Percentiles rank a stretch among this genome's conserved stretches.
phyloP scores from a whole-genome alignment of 257 asterid genomes.

The Verbena officinalis region DNA sequence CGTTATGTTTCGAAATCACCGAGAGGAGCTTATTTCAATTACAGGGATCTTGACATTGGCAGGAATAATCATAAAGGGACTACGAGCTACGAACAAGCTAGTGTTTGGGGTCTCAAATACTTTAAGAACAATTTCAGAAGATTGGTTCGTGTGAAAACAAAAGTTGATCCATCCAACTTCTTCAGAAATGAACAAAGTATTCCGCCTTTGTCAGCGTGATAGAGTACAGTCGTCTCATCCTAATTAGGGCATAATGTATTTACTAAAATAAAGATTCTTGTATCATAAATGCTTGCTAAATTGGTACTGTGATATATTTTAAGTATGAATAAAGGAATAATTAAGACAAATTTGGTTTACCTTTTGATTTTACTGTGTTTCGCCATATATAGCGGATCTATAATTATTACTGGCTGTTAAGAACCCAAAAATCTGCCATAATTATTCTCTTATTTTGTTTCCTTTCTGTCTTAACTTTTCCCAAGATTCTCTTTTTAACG shows the following conservation, averaged over 20 bases:
- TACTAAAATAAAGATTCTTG: neutral
- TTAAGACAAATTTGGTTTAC: no score
- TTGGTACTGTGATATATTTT: no score
- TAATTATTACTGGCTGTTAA: no score
- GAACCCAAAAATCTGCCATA: no score
- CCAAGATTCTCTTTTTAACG: no score
- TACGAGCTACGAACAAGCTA: conserved; percentile 18
- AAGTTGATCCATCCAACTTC: conserved; percentile 31
- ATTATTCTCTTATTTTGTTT: no score
- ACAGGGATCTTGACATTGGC: conserved; percentile 47
- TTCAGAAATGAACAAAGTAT: conserved; percentile 36
- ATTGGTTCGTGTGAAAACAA: conserved; percentile 25
- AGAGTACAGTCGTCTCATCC: neutral
- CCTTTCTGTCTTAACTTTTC: no score
- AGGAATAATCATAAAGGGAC: conserved; percentile 15
- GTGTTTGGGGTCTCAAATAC: conserved; percentile 23
- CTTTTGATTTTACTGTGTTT: no score
- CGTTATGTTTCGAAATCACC: conserved; percentile 34
- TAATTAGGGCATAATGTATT: neutral
- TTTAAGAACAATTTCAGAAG: conserved; percentile 16
- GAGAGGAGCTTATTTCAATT: conserved; percentile 40
- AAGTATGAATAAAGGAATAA: no score
- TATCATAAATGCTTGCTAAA: neutral
- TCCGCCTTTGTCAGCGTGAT: conserved; percentile 6
- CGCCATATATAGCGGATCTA: no score